Evolutionary conservation across 116 monocot genomes (phyloP).

Genomic region (Zostera marina): DNA sequence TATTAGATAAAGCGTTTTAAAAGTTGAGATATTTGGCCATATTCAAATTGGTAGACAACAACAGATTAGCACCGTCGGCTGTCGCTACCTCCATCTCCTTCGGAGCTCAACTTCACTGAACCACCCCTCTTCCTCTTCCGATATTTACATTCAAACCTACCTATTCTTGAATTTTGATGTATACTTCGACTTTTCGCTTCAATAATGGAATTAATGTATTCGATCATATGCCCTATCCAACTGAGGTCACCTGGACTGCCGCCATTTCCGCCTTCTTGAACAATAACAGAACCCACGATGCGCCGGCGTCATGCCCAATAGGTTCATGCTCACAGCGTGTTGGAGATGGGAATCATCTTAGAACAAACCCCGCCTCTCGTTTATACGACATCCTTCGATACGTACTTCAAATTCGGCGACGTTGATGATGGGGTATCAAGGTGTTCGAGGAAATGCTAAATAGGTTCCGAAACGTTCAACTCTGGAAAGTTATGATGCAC

Average conservation of each 20-base stretch:
- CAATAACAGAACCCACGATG: neutral
- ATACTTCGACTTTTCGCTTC: conserved; percentile 1
- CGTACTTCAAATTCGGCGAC: conserved; percentile 42
- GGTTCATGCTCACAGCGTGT: neutral
- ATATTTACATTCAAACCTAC: conserved; percentile 11
- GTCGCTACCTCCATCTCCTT: neutral
- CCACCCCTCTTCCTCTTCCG: conserved; percentile 9
- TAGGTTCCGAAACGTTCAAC: neutral
- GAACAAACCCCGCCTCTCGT: neutral
- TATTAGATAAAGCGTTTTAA: too few relatives aligned
- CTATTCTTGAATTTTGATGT: conserved; percentile 3
- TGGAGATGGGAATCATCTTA: neutral
- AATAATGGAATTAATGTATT: conserved; percentile 1
- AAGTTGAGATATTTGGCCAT: too few relatives aligned
- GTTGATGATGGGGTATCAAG: conserved; percentile 41
- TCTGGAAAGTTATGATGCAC: conserved; percentile 33
- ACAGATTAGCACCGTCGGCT: neutral
- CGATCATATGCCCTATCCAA: conserved; percentile 4
- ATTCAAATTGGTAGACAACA: too few relatives aligned
- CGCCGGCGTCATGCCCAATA: neutral
- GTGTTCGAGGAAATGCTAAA: conserved; percentile 40
- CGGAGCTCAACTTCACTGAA: conserved; percentile 6
- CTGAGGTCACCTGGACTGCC: conserved; percentile 5
- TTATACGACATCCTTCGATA: conserved; percentile 31
- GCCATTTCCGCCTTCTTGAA: neutral